Percentiles rank a stretch among this genome's conserved stretches.
Evolutionary conservation across 1,284 basidiomycete genomes (phyloP).

Genomic region (Xerocomus cyaneibrunnescens): DNA sequence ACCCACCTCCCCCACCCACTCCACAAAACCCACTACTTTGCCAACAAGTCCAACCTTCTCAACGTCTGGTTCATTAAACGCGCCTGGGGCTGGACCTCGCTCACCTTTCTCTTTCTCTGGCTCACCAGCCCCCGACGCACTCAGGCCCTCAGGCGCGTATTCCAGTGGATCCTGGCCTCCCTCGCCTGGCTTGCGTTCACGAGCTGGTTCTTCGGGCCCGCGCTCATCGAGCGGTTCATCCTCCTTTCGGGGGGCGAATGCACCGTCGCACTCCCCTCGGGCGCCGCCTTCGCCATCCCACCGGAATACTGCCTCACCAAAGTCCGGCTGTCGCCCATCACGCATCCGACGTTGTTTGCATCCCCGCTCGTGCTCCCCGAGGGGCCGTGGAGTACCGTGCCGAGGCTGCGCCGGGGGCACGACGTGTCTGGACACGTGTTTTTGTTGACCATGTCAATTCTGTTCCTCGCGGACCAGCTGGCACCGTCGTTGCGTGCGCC

Average conservation of each 20-base stretch:
- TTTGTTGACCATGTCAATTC: conserved; percentile 79
- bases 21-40: conserved; percentile 70
- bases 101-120: conserved; percentile 61
- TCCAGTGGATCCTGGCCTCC: conserved; percentile 66
- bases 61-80: conserved; percentile 90
- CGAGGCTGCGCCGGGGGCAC: conserved; percentile 76
- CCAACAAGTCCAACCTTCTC: conserved; percentile 78
- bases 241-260: conserved; percentile 83
- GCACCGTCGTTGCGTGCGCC: conserved; percentile 43
- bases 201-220: conserved; percentile 91
- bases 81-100: conserved; percentile 90
- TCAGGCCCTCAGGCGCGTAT: conserved; percentile 45
- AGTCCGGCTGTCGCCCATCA: conserved; percentile 51
- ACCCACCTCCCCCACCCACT: conserved; percentile 69
- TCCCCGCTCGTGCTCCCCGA: conserved; percentile 40
- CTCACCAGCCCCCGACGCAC: conserved; percentile 48
- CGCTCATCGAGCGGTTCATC: conserved; percentile 75
- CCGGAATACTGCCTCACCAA: conserved; percentile 58
- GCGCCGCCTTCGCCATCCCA: conserved; percentile 53
- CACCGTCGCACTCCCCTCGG: conserved; percentile 61
- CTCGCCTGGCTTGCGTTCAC: conserved; percentile 76
- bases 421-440: conserved; percentile 96
- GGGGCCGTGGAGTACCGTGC: conserved; percentile 46
- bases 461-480: conserved; percentile 82
- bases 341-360: conserved; percentile 67